Base-by-base conservation (phyloP, 2,329 filamentous ascomycete genomes). In the Coccinonectria pachysandricola region DNA sequence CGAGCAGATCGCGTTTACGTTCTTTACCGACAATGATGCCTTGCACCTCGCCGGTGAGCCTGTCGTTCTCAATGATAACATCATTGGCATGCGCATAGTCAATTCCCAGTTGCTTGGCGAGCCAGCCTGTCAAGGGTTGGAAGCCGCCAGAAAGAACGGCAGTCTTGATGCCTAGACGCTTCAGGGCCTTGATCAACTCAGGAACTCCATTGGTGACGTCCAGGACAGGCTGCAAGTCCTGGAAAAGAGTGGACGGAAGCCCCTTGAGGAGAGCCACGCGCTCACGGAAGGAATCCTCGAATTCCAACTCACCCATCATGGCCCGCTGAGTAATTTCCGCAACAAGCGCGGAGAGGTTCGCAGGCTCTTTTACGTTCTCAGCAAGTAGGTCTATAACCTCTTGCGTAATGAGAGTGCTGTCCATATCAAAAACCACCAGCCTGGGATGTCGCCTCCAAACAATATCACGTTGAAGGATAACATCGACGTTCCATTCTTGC, bases 331-430 rank as follows among this genome's bases (percentile, higher is more conserved):
- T 98, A 42, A 98, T 96, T 45, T 79, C 75, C 7, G 85, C 81
- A 19, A 98, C 88, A 44, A 82, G 65, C 27, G 75, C 75, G 43
- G 84, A 75, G n/a, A 92, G 70, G 27, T 85, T 83, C 3, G 71
- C 57, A 49, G 69, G 60, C 56, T 81, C 60, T 24, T 59, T 64
- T 45, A 94, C 74, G 19, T 80, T 80, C 28, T 80, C 76, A 4
- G 91, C 91, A 30, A 98, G 78, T 46, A 96, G 77, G 54, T 98
- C 91, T 50, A 98, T 96, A 34, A 95, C 87, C 60, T 98, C 91
- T 54, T 98, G 87, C 28, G 88, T 81, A 52, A 98, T 96, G 34
- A 98, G 70, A 0, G 91, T 98, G 54, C 81, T 91, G 60, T 98
- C 91, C 91, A 98, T 98, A 55, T 98, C 91, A 49, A 98, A 98